Conservation (phyloP, 2,329 filamentous ascomycete species). For the Xylaria sp. region DNA sequence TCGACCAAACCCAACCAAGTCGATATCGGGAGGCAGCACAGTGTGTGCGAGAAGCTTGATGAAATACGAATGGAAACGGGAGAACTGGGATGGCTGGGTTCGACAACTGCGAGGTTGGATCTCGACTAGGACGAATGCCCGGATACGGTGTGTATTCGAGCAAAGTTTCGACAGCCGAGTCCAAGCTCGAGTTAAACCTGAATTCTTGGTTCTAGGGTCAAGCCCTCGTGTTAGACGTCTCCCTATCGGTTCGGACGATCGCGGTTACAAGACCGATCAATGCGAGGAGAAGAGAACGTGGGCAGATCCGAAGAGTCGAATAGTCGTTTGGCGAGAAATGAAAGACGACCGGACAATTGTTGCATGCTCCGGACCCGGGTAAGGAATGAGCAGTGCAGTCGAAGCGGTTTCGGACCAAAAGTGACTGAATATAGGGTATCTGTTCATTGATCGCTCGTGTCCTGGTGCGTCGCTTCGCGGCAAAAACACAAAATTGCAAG, state of each 20-base stretch:
- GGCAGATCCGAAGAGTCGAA: constrained; percentile 13
- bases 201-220: constrained; percentile 16
- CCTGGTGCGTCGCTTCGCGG: constrained; percentile 26
- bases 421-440: constrained; percentile 27
- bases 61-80: constrained; percentile 24
- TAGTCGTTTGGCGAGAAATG: constrained; percentile 16
- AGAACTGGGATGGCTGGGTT: constrained; percentile 44
- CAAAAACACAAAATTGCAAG: constrained; percentile 26
- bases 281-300: constrained; percentile 8
- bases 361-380: constrained; percentile 14
- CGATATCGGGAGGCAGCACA: constrained; percentile 5
- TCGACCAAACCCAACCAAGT: not conserved
- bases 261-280: constrained; percentile 9
- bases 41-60: constrained; percentile 13
- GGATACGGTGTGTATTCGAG: constrained; percentile 28
- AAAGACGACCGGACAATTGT: constrained; percentile 9
- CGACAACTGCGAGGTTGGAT: constrained; percentile 42
- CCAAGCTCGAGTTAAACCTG: constrained; percentile 11
- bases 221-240: not conserved
- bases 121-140: constrained; percentile 28
- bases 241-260: constrained; percentile 10
- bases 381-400: constrained; percentile 20
- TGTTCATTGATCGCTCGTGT: constrained; percentile 31
- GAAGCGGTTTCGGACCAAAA: constrained; percentile 24
- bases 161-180: constrained; percentile 18